Evolutionary conservation across 1,139 yeast genomes (phyloP), one percentile per base, ranked within the genome.

Genomic region (Pichia norvegensis): DNA sequence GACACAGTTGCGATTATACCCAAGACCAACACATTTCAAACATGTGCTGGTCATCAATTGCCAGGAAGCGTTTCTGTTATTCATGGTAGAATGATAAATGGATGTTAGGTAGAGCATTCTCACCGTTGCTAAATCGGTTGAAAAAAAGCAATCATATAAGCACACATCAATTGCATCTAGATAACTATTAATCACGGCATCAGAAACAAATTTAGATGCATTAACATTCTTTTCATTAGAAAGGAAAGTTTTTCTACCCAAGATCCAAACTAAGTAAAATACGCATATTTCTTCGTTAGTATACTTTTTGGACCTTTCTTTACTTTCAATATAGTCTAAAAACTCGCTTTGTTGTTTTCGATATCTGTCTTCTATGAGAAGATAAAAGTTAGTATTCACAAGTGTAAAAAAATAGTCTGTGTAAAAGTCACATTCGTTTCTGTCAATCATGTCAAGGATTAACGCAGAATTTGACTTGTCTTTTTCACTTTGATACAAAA

Each of bases 41-140:
- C 64, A 56, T 4, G 68, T 69, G 11, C 66, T 49, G 9, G 68
- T 67, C 36, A 64, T 50, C 33, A 70, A 46, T 38, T 67, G 62
- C 66, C 69, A 70, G 1, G 67, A 61, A 6, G 67, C 61, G 45
- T 68, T 72, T 41, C 70, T 58, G 44, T 65, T 66, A 52, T 61
- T 65, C 36, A 58, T 59, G 11, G 67, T 57, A 43, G 65, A 64
- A 40, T 67, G 55, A 50, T 65, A 65, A 7, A 64, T 51, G 0
- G 70, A 62, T 29, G 67, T 54, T 11, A 68, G 50, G 41, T 61
- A 61, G 4, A 68, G 48, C 40, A 67, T 58, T 35, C 66, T 57
- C 11, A 70, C 63, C 0, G 72, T 65, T 36, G 59, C 58, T 5
- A 65, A 41, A 4, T 63, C 55, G 0, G 70, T 68, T 4, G 66